phyloP scores from a whole-genome alignment of 371 early-diverging fungal genomes.

The Chytridiales sp. region DNA sequence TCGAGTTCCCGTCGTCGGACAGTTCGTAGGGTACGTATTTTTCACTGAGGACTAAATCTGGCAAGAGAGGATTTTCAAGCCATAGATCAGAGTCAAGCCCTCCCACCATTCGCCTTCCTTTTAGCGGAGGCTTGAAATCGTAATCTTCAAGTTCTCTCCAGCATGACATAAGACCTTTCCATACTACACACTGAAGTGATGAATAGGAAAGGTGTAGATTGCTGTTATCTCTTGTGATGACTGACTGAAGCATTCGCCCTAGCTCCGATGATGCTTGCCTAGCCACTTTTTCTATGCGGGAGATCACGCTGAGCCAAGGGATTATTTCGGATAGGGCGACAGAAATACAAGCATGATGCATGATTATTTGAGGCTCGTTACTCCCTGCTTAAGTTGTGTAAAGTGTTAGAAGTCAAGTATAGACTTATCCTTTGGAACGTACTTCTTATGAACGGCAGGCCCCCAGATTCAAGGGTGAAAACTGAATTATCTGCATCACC shows the following conservation, averaged over 20 bases:
- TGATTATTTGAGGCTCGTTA: no score
- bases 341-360: slow-evolving; percentile 45
- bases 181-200: slow-evolving; percentile 36
- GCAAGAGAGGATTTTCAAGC: slow-evolving; percentile 49
- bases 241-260: slow-evolving; percentile 13
- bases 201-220: slow-evolving; percentile 11
- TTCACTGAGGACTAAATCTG: slow-evolving; percentile 45
- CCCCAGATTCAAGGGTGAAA: no score
- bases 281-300: slow-evolving; percentile 25
- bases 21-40: slow-evolving; percentile 41
- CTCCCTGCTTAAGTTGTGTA: no score
- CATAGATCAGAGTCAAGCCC: slow-evolving; percentile 43
- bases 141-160: slow-evolving; percentile 23
- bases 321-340: slow-evolving; percentile 46
- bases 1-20: slow-evolving; percentile 25
- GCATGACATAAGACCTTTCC: slow-evolving; percentile 32
- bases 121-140: slow-evolving; percentile 32
- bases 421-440: no score
- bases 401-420: no score
- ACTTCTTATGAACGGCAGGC: no score
- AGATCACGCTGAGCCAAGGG: slow-evolving; percentile 30
- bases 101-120: slow-evolving; percentile 30
- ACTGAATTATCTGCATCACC: no score
- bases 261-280: slow-evolving; percentile 18
- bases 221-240: slow-evolving; percentile 11